Base-by-base conservation (phyloP, 805 yeast species). In the Grigorovia transvaalensis region DNA sequence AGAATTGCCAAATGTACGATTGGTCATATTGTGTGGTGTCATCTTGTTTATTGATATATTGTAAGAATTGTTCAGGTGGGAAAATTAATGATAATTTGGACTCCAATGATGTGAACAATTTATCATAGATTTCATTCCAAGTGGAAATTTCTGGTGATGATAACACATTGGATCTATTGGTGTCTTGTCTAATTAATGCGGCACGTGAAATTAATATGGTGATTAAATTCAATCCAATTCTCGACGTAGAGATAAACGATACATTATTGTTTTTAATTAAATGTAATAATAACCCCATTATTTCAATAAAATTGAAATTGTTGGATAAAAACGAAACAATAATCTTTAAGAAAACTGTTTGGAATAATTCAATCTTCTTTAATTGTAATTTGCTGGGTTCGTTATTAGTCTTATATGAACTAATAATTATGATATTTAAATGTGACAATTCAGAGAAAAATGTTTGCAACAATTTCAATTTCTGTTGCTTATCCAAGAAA, bases 1-100 rank as follows among this genome's bases (percentile, higher is more conserved):
- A 78, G 64, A 91, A 90, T 71, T 91, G 97, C 99, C 99, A 91
- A 49, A 88, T 88, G 63, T 90, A 89, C 41, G 89, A 79, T 57
- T 83, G 89, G 61, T 85, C 91, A 51, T 70, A 74, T 41, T 58
- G 59, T 44, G 20, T 23, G 5, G 12, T 18, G 2, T 33, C 23
- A 8, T 30, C 40, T 17, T 18, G 38, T 11, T 46, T 33, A 12
- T 30, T 23, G 12, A 64, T 56, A 19, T 54, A 57, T 18, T 63
- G 57, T 18, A 56, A 59, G 50, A 65, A 66, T 45, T 61, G 65
- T 23, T 76, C 73, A 45, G 91, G 87, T 51, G 96, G 96, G 83
- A 91, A 90, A 46, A 90, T 79, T 17, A 80, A 73, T 1, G 84
- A 75, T 53, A 91, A 75, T 66, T 88, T 81, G 4, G 88, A 85